Conservation (phyloP, 2,329 filamentous ascomycete genomes). For the Sclerotinia spermophila region DNA sequence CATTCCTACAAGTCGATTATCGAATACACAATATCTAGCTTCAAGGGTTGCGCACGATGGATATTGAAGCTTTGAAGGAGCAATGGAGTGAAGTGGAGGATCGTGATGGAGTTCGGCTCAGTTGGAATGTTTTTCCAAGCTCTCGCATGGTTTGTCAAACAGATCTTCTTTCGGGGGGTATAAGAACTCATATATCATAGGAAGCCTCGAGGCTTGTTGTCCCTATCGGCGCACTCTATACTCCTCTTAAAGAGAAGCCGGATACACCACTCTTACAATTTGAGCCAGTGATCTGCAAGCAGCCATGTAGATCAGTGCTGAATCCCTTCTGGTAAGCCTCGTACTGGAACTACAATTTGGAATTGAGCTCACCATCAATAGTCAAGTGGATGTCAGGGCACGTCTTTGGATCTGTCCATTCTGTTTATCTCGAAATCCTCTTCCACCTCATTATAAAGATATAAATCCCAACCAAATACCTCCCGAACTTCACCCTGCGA, state of each 20-base stretch:
- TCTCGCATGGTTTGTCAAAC: conserved; percentile 76
- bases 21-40: background rate
- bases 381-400: conserved; percentile 79
- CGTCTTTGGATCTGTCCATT: conserved; percentile 88
- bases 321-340: conserved; percentile 86
- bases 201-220: conserved; percentile 94
- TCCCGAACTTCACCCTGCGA: conserved; percentile 74
- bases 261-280: conserved; percentile 88
- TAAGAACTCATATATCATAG: conserved; percentile 45
- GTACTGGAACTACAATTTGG: background rate
- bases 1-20: background rate
- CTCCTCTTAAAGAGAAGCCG: conserved; percentile 89
- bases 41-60: conserved; percentile 27
- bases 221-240: conserved; percentile 93
- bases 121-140: conserved; percentile 98
- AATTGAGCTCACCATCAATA: conserved; percentile 39
- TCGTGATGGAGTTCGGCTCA: conserved; percentile 88
- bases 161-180: conserved; percentile 24
- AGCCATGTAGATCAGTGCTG: conserved; percentile 89
- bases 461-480: conserved; percentile 80
- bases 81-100: conserved; percentile 74
- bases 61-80: conserved; percentile 36
- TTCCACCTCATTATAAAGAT: conserved; percentile 85
- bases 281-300: conserved; percentile 94
- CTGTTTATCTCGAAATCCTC: conserved; percentile 76